Evolutionary conservation across 805 yeast genomes (phyloP).

Genomic region (Cyberlindnera amylophila): DNA sequence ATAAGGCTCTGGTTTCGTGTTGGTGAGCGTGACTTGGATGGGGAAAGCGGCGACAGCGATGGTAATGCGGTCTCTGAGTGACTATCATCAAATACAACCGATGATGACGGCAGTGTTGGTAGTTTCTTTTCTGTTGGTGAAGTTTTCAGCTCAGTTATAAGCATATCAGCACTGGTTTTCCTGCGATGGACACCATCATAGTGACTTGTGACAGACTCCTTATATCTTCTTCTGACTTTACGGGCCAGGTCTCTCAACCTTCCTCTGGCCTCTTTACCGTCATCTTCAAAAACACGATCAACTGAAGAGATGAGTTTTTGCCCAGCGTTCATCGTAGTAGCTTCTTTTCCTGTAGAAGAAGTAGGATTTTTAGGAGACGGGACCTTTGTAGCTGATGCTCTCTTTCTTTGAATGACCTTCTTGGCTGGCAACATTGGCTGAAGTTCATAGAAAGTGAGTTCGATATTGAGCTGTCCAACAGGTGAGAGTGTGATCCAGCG

Average conservation of each 20-base stretch:
- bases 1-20: too few relatives aligned
- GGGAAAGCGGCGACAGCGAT: too few relatives aligned
- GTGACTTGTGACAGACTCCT: conserved; percentile 10
- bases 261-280: conserved; percentile 19
- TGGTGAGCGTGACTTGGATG: too few relatives aligned
- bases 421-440: conserved; percentile 24
- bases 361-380: neutral
- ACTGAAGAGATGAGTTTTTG: conserved; percentile 19
- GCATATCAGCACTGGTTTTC: conserved; percentile 9
- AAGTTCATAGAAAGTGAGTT: conserved; percentile 24
- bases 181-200: conserved; percentile 7
- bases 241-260: conserved; percentile 17
- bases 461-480: conserved; percentile 19
- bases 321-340: neutral
- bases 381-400: neutral
- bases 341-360: neutral
- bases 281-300: conserved; percentile 25
- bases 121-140: conserved; percentile 3
- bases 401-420: neutral
- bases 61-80: too few relatives aligned
- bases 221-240: conserved; percentile 23
- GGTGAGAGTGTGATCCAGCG: conserved; percentile 16
- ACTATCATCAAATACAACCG: too few relatives aligned
- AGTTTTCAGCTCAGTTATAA: conserved; percentile 4
- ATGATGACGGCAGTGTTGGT: conserved; percentile 1